Base-by-base conservation (phyloP, 768 basidiomycete species). In the Kwoniella dejecticola region DNA sequence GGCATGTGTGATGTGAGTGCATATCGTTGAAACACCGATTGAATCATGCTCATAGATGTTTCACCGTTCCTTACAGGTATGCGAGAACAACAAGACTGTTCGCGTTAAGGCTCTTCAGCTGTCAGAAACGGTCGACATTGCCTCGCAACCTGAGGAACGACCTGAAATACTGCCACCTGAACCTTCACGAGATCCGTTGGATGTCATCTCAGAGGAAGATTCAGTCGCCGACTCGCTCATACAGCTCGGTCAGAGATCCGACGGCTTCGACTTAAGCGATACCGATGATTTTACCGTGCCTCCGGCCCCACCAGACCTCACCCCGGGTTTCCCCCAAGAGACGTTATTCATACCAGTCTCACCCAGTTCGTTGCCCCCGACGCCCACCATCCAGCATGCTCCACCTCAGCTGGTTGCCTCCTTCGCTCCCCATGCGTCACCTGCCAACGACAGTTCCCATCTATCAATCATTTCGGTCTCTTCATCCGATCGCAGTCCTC, bases 1-100 rank as follows among this genome's bases (percentile, higher is more conserved):
- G 50, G 55, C 4, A 80, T 78, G 78, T 80, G 79, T 46, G 79
- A 80, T 69, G 79, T 80, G 49, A 63, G 79, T 70, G n/a, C 7
- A n/a, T n/a, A n/a, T n/a, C n/a, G n/a, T n/a, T n/a, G n/a, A n/a
- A n/a, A n/a, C n/a, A n/a, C n/a, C n/a, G n/a, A n/a, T n/a, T n/a
- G n/a, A n/a, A n/a, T n/a, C n/a, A n/a, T n/a, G n/a, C n/a, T n/a
- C 33, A 36, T 7, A 36, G 7, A 7, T 36, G 33, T 36, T 36
- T 36, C 33, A 42, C 36, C 26, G n/a, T 30, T 10, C 3, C 21
- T 27, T 12, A 11, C 56, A 75, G 73, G 63, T 70, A 13, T 75
- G 73, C 50, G 45, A 53, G 12, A 68, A 68, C 38, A 56, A 49
- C 3, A 56, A 49, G 11, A 52, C 60, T 21, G 73, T 75, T n/a